Conservation (phyloP, 148 eudicot species). For the Persicaria tinctoria region DNA sequence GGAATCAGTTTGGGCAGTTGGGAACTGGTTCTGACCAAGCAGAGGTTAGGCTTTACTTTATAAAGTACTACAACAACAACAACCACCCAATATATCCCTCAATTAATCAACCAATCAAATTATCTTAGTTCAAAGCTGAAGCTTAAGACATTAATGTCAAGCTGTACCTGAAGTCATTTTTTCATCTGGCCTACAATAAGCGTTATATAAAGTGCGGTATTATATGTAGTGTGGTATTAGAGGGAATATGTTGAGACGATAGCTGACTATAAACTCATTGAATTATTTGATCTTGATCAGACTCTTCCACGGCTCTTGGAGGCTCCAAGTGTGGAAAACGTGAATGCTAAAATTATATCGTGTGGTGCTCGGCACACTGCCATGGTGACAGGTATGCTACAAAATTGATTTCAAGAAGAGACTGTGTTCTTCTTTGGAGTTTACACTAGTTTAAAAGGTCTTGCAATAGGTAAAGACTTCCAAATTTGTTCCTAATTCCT, state of each 20-base stretch:
- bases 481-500: neutral
- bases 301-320: constrained; percentile 81
- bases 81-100: too few species aligned
- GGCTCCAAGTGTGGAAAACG: constrained; percentile 68
- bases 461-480: neutral
- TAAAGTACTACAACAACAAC: neutral
- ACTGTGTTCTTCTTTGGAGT: neutral
- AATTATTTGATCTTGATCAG: constrained; percentile 26
- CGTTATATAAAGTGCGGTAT: too few species aligned
- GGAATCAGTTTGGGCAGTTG: constrained; percentile 97
- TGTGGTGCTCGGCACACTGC: constrained; percentile 99
- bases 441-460: neutral
- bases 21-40: constrained; percentile 95
- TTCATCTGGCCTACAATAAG: neutral
- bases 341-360: constrained; percentile 56
- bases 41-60: constrained; percentile 44
- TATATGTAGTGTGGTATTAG: too few species aligned
- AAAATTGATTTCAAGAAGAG: neutral
- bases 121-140: too few species aligned
- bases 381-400: constrained; percentile 59
- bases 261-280: neutral
- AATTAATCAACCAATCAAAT: neutral
- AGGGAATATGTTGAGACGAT: too few species aligned
- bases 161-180: neutral
- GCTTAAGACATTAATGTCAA: neutral